Evolutionary conservation across 2,329 filamentous ascomycete genomes (phyloP).

Genomic region (Coniochaeta hoffmannii): DNA sequence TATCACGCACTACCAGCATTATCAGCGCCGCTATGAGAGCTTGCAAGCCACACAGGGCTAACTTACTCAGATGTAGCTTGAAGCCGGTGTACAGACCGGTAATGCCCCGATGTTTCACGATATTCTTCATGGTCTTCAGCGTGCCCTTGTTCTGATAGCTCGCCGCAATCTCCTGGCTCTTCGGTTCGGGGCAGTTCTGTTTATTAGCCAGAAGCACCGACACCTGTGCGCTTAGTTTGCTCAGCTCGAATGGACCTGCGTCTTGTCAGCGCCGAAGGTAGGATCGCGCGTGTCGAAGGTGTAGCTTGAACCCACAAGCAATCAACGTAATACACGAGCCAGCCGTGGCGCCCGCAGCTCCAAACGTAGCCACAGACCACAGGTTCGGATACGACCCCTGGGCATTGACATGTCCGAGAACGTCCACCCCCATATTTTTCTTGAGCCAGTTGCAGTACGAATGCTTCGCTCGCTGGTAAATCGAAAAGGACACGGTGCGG

Average conservation of each 20-base stretch:
- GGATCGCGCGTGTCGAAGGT: background rate
- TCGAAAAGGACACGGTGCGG: conserved; percentile 31
- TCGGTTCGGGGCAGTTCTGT: conserved; percentile 34
- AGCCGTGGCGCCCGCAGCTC: conserved; percentile 68
- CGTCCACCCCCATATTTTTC: conserved; percentile 58
- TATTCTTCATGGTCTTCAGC: conserved; percentile 66
- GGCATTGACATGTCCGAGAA: conserved; percentile 64
- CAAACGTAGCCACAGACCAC: conserved; percentile 69
- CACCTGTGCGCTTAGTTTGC: conserved; percentile 82
- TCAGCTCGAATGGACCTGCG: conserved; percentile 73
- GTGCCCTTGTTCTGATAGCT: conserved; percentile 76
- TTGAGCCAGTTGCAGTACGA: conserved; percentile 64
- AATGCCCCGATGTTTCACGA: conserved; percentile 67
- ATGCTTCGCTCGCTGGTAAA: conserved; percentile 70
- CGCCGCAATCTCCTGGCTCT: conserved; percentile 51
- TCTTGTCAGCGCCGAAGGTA: background rate
- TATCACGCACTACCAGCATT: conserved; percentile 59
- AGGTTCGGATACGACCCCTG: conserved; percentile 64
- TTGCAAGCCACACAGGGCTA: background rate
- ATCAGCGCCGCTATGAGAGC: background rate
- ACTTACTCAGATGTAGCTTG: conserved; percentile 66
- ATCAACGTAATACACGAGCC: conserved; percentile 74
- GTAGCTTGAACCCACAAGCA: conserved; percentile 50
- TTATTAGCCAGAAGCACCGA: conserved; percentile 66
- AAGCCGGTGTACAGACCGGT: conserved; percentile 75